These are phyloP conservation scores for Tuber umbilicatum DNA, from an alignment of 495 filamentous ascomycete species.

Conservation along the genomic window DNA sequence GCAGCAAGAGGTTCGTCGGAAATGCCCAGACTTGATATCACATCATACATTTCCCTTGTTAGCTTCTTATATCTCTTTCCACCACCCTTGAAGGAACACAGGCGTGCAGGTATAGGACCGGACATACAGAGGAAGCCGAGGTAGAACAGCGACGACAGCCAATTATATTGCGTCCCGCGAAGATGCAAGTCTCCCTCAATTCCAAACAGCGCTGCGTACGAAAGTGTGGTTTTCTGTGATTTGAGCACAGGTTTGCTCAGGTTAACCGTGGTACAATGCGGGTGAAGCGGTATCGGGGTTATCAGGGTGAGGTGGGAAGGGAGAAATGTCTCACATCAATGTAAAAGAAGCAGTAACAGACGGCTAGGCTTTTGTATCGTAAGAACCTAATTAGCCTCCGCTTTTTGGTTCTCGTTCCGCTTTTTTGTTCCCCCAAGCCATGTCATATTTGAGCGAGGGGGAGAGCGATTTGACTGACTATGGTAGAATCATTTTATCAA, in stretches of 20 bases:
- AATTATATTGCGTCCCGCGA: conserved; percentile 54
- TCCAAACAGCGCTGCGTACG: conserved; percentile 50
- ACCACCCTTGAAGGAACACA: not conserved
- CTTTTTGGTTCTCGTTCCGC: not conserved
- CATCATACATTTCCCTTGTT: not conserved
- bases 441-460: not conserved
- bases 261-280: not conserved
- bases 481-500: conserved; percentile 46
- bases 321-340: conserved; percentile 49
- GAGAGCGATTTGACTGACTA: conserved; percentile 27
- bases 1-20: conserved; percentile 52
- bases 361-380: conserved; percentile 43
- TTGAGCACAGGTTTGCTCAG: conserved; percentile 8
- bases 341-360: conserved; percentile 58
- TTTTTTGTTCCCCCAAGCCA: not conserved
- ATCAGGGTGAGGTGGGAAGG: not conserved
- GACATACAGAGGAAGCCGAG: conserved; percentile 50
- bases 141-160: conserved; percentile 57
- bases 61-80: not conserved
- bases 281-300: not conserved
- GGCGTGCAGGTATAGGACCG: not conserved
- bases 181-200: conserved; percentile 50
- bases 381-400: not conserved
- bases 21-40: conserved; percentile 41
- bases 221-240: conserved; percentile 16